A percentile compares a stretch with the other conserved stretches of the same genome.
These are phyloP conservation scores for Penicillium sp. DNA, from an alignment of 2,329 filamentous ascomycete genomes.

Conservation along the genomic window DNA sequence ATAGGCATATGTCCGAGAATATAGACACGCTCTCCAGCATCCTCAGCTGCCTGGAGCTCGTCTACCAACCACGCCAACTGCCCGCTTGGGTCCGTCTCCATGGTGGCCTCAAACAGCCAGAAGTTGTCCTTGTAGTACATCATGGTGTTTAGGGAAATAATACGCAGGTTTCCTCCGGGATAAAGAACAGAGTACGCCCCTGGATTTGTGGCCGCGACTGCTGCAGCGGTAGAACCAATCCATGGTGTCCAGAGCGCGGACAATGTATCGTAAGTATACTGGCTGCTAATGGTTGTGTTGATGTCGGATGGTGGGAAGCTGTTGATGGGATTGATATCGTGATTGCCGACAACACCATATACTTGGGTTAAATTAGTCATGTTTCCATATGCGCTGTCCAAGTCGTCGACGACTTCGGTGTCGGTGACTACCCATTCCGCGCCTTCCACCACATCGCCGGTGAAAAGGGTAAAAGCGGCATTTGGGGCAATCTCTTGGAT, in stretches of 20 bases:
- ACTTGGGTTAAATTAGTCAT: slow-evolving; percentile 46
- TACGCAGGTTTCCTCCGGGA: slow-evolving; percentile 46
- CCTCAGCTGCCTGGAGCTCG: slow-evolving; percentile 53
- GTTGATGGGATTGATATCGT: slow-evolving; percentile 52
- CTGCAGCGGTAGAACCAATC: slow-evolving; percentile 40
- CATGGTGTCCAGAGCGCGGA: slow-evolving; percentile 47
- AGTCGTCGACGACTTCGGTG: slow-evolving; percentile 29
- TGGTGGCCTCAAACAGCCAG: slow-evolving; percentile 50
- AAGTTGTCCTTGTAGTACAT: slow-evolving; percentile 56
- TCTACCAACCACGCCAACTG: slow-evolving; percentile 52
- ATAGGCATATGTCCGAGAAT: slow-evolving; percentile 56
- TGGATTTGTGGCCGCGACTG: slow-evolving; percentile 34
- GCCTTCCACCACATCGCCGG: slow-evolving; percentile 56
- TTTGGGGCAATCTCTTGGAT: slow-evolving; percentile 38
- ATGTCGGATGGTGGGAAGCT: slow-evolving; percentile 44
- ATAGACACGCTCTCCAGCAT: slow-evolving; percentile 50
- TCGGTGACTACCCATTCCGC: slow-evolving; percentile 36
- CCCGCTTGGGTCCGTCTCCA: slow-evolving; percentile 49
- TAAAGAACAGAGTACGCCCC: slow-evolving; percentile 51
- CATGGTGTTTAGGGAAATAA: slow-evolving; percentile 58
- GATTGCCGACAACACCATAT: slow-evolving; percentile 56
- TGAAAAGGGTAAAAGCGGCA: slow-evolving; percentile 54
- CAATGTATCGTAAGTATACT: slow-evolving; percentile 53
- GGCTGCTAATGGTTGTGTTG: slow-evolving; percentile 37
- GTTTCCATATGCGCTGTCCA: slow-evolving; percentile 45